phyloP scores from a whole-genome alignment of 306 rosid genomes.

The Parietaria judaica region DNA sequence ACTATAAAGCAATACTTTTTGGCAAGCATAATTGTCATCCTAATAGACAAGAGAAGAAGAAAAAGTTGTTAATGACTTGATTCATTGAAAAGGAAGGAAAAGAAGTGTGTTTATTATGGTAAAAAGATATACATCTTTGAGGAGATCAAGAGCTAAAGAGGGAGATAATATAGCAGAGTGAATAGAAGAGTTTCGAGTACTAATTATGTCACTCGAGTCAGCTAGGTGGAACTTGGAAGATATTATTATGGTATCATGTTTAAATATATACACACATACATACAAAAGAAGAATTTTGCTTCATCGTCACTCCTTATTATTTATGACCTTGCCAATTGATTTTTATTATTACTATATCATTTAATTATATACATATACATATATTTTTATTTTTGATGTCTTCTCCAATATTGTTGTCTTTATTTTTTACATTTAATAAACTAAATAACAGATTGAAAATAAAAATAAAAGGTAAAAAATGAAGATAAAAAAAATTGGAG shows the following conservation, averaged over 20 bases:
- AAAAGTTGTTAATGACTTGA: slow-evolving; percentile 12
- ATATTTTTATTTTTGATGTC: no score
- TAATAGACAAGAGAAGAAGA: slow-evolving; percentile 15
- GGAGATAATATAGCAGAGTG: slow-evolving; percentile 5
- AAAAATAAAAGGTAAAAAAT: no score
- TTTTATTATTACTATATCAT: no score
- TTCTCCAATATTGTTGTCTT: no score
- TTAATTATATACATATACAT: no score
- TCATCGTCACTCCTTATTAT: neutral
- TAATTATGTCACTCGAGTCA: slow-evolving; percentile 21
- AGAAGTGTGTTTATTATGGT: neutral
- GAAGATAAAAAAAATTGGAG: no score
- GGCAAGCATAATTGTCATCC: slow-evolving; percentile 29
- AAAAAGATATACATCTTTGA: neutral
- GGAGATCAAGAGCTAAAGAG: slow-evolving; percentile 9
- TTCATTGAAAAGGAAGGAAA: slow-evolving; percentile 20
- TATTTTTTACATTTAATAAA: no score
- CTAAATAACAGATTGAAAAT: no score
- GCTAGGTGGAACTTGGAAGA: slow-evolving; percentile 31
- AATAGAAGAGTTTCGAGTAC: slow-evolving; percentile 17
- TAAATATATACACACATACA: neutral
- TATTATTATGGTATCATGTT: slow-evolving; percentile 37
- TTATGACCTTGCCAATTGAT: neutral
- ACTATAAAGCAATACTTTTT: slow-evolving; percentile 61
- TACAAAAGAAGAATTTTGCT: neutral